A percentile compares a stretch with the other conserved stretches of the same genome.
Evolutionary conservation across 192 early-diverging fungal genomes (phyloP).

Genomic region (Coemansia sp.): DNA sequence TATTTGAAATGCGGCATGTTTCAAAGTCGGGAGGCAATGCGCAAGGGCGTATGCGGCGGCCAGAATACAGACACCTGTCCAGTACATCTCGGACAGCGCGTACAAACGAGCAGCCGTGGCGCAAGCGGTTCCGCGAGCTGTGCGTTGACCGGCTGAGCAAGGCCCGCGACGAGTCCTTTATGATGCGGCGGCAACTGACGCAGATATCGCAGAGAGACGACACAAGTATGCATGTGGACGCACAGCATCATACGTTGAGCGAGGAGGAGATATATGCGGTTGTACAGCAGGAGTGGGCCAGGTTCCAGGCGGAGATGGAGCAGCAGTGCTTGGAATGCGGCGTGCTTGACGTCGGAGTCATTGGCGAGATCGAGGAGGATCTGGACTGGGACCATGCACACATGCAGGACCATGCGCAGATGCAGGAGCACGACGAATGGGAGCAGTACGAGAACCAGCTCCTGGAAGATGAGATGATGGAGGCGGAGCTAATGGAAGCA

Average conservation of each 20-base stretch:
- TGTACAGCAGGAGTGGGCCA: slow-evolving; percentile 47
- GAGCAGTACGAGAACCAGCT: slow-evolving; percentile 41
- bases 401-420: slow-evolving; percentile 5
- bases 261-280: slow-evolving; percentile 43
- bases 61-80: slow-evolving; percentile 40
- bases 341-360: slow-evolving; percentile 24
- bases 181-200: slow-evolving; percentile 32
- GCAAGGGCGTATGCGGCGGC: slow-evolving; percentile 12
- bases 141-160: slow-evolving; percentile 35
- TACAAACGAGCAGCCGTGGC: slow-evolving; percentile 40
- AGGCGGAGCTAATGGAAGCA: slow-evolving; percentile 29
- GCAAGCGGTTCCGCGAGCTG: slow-evolving; percentile 44
- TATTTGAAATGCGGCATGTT: slow-evolving; percentile 18
- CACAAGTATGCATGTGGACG: not conserved
- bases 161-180: slow-evolving; percentile 40
- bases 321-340: slow-evolving; percentile 39
- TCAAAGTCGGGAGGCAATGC: slow-evolving; percentile 35
- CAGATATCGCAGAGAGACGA: slow-evolving; percentile 2
- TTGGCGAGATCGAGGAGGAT: slow-evolving; percentile 43
- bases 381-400: slow-evolving; percentile 8
- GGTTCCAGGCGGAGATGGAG: slow-evolving; percentile 48
- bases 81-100: slow-evolving; percentile 31
- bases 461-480: slow-evolving; percentile 39
- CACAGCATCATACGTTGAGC: slow-evolving; percentile 11
- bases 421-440: slow-evolving; percentile 35